Evolutionary conservation across 345 rosid species (phyloP).

Genomic region (Zanthoxylum bungeanum): DNA sequence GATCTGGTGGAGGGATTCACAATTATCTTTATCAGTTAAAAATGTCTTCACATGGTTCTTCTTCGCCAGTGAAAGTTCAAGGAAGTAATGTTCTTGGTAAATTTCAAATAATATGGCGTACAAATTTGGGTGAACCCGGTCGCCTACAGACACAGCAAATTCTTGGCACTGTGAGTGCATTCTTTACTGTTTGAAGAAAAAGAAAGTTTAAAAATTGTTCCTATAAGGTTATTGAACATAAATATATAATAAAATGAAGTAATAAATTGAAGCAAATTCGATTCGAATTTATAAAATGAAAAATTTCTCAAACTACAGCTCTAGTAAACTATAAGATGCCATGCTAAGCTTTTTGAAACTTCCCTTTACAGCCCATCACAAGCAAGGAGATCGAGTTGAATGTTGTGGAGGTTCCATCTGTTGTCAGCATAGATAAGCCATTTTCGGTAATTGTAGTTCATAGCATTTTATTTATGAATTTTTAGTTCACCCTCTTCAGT

Average conservation of each 20-base stretch:
- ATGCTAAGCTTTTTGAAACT: conserved; percentile 16
- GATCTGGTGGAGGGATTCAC: conserved; percentile 87
- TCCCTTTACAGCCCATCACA: conserved; percentile 50
- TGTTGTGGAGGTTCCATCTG: conserved; percentile 56
- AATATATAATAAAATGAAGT: no score
- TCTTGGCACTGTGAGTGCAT: conserved; percentile 73
- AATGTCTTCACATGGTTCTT: conserved; percentile 42
- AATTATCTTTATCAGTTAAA: conserved; percentile 77
- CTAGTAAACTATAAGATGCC: not conserved
- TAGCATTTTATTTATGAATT: not conserved
- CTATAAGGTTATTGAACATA: not conserved
- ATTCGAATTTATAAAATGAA: no score
- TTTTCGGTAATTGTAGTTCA: conserved; percentile 46
- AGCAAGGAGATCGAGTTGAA: conserved; percentile 73
- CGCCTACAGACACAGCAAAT: conserved; percentile 98
- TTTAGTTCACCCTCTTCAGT: not conserved
- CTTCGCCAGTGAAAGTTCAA: conserved; percentile 48
- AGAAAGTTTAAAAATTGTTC: not conserved
- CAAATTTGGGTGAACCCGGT: conserved; percentile 96
- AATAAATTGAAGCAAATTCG: not conserved
- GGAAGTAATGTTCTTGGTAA: conserved; percentile 86
- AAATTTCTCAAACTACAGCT: not conserved
- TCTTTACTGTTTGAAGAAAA: not conserved
- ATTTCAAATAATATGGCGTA: conserved; percentile 96
- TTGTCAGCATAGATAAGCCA: conserved; percentile 62